phyloP scores from a whole-genome alignment of 495 filamentous ascomycete genomes.

The Lasiosphaeria miniovina region DNA sequence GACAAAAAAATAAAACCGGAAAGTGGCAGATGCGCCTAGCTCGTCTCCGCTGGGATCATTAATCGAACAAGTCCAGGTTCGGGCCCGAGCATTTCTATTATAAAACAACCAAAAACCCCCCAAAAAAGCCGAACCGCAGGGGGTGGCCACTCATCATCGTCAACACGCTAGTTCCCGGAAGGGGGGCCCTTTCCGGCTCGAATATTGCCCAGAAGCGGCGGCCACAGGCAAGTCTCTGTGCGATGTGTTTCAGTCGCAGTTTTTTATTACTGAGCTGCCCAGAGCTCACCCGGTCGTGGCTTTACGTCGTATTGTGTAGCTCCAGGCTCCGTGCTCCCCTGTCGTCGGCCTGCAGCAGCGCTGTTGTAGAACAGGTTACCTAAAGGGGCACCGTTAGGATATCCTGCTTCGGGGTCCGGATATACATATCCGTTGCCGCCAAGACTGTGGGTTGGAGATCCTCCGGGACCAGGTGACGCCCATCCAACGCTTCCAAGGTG shows the following conservation, averaged over 20 bases:
- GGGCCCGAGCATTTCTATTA: constrained; percentile 30
- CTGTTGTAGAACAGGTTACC: constrained; percentile 65
- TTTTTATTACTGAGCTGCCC: constrained; percentile 32
- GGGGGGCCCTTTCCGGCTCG: too few relatives aligned
- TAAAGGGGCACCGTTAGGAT: constrained; percentile 53
- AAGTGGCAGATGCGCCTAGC: constrained; percentile 16
- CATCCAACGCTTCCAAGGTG: constrained; percentile 71
- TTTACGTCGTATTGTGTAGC: constrained; percentile 51
- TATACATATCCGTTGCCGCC: constrained; percentile 61
- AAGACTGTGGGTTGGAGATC: constrained; percentile 61
- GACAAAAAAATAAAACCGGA: constrained; percentile 15
- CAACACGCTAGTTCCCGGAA: too few relatives aligned
- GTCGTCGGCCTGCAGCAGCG: constrained; percentile 52
- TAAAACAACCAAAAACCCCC: constrained; percentile 15
- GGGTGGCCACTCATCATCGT: too few relatives aligned
- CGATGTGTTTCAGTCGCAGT: neutral
- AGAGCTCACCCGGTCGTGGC: constrained; percentile 37
- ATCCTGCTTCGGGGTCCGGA: constrained; percentile 59
- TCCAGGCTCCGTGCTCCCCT: constrained; percentile 68
- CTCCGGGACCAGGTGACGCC: constrained; percentile 67
- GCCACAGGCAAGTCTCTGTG: too few relatives aligned
- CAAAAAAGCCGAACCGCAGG: too few relatives aligned
- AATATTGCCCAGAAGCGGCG: too few relatives aligned
- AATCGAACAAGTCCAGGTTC: constrained; percentile 20
- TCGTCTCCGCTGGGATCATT: constrained; percentile 21